Evolutionary conservation across 129 eudicot species (phyloP).

Genomic region (Deinandra increscens): DNA sequence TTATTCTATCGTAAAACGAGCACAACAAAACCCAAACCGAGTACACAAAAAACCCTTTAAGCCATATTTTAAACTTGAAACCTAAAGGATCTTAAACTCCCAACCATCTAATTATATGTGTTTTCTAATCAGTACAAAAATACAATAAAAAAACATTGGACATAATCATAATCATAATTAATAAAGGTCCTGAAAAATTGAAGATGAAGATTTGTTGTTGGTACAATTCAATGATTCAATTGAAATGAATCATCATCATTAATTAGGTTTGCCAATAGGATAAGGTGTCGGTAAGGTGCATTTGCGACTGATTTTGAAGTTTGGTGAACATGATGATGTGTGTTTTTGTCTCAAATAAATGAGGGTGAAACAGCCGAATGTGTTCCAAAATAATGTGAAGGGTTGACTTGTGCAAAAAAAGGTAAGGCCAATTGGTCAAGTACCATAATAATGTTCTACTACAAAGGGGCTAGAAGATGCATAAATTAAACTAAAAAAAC

Average conservation of each 20-base stretch:
- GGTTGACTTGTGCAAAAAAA: constrained; percentile 15
- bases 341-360: constrained; percentile 25
- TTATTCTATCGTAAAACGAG: no score
- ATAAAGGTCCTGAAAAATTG: not conserved
- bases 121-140: not conserved
- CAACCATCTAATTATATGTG: no score
- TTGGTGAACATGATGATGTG: constrained; percentile 23
- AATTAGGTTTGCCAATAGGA: not conserved
- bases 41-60: no score
- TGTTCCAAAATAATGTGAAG: constrained; percentile 15
- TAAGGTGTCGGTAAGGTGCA: not conserved
- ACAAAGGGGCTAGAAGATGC: no score
- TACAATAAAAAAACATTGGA: not conserved
- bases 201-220: constrained; percentile 15
- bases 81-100: no score
- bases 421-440: constrained; percentile 15
- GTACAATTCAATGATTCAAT: not conserved
- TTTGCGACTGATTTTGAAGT: not conserved
- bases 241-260: not conserved
- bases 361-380: constrained; percentile 13
- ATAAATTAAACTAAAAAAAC: no score
- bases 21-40: no score
- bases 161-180: constrained; percentile 7
- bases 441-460: not conserved
- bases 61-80: no score